Base-by-base conservation (phyloP, 2,329 filamentous ascomycete genomes). In the Aspergillus neotritici region DNA sequence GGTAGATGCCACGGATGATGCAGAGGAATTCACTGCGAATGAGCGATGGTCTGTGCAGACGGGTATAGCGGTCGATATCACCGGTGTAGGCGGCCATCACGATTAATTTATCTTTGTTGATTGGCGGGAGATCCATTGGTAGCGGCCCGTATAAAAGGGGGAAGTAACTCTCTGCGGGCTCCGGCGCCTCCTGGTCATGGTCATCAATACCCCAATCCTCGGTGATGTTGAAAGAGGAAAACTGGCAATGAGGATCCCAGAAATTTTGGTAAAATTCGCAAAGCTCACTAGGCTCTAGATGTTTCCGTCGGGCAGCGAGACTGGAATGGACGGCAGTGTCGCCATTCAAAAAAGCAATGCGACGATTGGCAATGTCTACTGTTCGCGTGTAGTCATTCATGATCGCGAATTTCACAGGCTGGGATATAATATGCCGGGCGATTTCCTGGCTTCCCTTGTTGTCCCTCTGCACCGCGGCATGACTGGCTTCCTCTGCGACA, bases 401-500 rank as follows among this genome's bases (percentile, higher is more conserved):
- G 17, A 68, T 48, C 1, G 32, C 39, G 41, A 62, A 70, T n/a
- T 55, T 50, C 5, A 49, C 16, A 1, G 50, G 45, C 0, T 42
- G 10, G 1, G 41, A 36, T 50, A 69, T 64, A 16, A 71, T 63
- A 1, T 36, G 1, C 12, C 64, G 37, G 41, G 56, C 66, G 8
- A 70, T 69, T 8, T 35, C 42, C 5, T 37, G 17, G 3, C 49
- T 50, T 4, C 51, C 43, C 17, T 37, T 35, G 12, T 32, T 35
- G 12, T 41, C 57, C 17, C 17, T 21, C 17, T 21, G 17, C 2
- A 21, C 4, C 17, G 5, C 17, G 17, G 17, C 17, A 12, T 69
- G 64, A 5, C 62, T 54, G 6, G 68, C 67, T 46, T 72, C 69
- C 40, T 70, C 69, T 0, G 68, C 67, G 21, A 72, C 62, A 29